A percentile compares a stretch with the other conserved stretches of the same genome.
Evolutionary conservation across 768 basidiomycete species (phyloP).

Genomic region (Dendrothele bispora): DNA sequence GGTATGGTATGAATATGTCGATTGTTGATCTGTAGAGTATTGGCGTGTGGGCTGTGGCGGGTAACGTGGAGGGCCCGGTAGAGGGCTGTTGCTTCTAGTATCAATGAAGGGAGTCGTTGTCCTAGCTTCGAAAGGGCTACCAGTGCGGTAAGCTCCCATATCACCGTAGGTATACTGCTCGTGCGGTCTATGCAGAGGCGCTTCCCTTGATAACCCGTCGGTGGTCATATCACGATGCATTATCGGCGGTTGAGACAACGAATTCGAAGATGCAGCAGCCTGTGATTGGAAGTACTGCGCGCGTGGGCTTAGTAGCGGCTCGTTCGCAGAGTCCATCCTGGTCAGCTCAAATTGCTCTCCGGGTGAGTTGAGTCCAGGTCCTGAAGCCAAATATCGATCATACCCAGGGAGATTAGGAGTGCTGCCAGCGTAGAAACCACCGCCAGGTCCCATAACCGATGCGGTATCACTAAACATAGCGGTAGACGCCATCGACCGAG

Average conservation of each 20-base stretch:
- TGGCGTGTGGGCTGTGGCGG: constrained; percentile 15
- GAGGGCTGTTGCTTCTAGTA: constrained; percentile 9
- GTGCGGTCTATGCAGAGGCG: constrained; percentile 63
- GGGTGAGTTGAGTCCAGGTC: constrained; percentile 30
- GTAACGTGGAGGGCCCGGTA: constrained; percentile 8
- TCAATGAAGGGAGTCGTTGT: neutral
- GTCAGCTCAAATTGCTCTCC: constrained; percentile 52
- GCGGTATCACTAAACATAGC: constrained; percentile 49
- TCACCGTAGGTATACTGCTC: constrained; percentile 30
- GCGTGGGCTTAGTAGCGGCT: constrained; percentile 54
- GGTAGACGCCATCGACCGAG: constrained; percentile 67
- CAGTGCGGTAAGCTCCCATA: constrained; percentile 32
- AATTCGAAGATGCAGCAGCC: constrained; percentile 37
- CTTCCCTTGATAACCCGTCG: constrained; percentile 50
- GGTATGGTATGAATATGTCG: constrained; percentile 18
- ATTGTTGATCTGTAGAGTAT: constrained; percentile 20
- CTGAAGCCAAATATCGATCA: constrained; percentile 56
- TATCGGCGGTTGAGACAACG: constrained; percentile 42
- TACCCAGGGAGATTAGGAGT: constrained; percentile 49
- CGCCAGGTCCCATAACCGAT: constrained; percentile 36
- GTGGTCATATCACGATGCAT: constrained; percentile 34
- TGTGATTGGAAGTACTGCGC: constrained; percentile 34
- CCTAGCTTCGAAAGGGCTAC: constrained; percentile 28
- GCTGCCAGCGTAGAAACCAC: constrained; percentile 30
- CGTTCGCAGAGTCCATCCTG: constrained; percentile 55